Percentiles rank a stretch among this genome's conserved stretches.
Evolutionary conservation across 1,139 yeast species (phyloP).

Genomic region (Diutina siamensis): DNA sequence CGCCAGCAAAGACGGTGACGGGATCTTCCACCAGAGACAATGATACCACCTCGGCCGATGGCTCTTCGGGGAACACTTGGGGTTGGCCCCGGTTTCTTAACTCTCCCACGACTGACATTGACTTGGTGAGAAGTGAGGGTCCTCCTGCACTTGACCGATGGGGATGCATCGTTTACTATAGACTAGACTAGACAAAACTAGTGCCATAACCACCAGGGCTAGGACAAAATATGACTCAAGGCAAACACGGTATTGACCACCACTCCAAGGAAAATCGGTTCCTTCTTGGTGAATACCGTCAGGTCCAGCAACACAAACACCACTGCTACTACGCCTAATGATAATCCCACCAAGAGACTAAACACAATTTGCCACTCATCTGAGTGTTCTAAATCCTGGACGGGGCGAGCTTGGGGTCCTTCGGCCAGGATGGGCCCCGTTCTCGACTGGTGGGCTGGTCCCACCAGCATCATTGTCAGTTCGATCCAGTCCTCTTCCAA

Average conservation of each 20-base stretch:
- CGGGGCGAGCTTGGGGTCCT: conserved; percentile 12
- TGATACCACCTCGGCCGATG: not conserved
- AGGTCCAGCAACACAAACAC: conserved; percentile 46
- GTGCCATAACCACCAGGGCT: not conserved
- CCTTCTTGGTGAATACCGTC: conserved; percentile 43
- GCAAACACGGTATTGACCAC: conserved; percentile 49
- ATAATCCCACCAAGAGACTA: conserved; percentile 53
- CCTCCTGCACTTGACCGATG: too few relatives aligned
- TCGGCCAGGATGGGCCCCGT: conserved; percentile 7
- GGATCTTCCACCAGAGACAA: not conserved
- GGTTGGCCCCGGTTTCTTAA: not conserved
- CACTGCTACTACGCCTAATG: conserved; percentile 51
- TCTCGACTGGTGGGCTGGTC: conserved; percentile 7
- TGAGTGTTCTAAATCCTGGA: conserved; percentile 22
- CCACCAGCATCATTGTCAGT: conserved; percentile 59
- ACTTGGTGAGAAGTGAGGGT: too few relatives aligned
- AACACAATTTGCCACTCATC: conserved; percentile 50
- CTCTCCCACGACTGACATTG: not conserved
- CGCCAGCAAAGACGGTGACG: not conserved
- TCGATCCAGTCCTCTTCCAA: conserved; percentile 90
- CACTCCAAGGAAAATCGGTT: conserved; percentile 55
- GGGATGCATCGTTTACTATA: not conserved
- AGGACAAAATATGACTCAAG: conserved; percentile 12
- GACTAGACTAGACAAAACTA: not conserved
- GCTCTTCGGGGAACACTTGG: not conserved